Percentiles rank a stretch among this genome's conserved stretches.
These are phyloP conservation scores for Phialophora verrucosa DNA, from an alignment of 2,329 filamentous ascomycete genomes.

Conservation along the genomic window DNA sequence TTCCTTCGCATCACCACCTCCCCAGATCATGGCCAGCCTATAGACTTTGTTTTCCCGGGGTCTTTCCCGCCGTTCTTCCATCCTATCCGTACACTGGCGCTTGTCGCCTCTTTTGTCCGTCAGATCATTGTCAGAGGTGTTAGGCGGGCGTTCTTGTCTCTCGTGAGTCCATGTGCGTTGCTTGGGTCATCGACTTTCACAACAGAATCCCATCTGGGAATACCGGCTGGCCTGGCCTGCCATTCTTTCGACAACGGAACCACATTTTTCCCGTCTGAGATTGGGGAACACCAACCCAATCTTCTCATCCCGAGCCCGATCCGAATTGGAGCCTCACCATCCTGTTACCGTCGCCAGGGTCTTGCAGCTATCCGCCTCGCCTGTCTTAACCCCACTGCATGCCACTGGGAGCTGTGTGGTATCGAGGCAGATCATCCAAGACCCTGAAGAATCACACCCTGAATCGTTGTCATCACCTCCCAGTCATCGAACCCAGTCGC, in stretches of 20 bases:
- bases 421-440: conserved; percentile 25
- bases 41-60: conserved; percentile 28
- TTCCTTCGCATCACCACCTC: conserved; percentile 27
- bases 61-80: conserved; percentile 26
- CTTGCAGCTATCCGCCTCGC: conserved; percentile 4
- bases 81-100: conserved; percentile 39
- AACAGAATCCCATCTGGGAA: conserved; percentile 17
- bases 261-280: conserved; percentile 20
- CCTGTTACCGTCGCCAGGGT: conserved; percentile 26
- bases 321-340: conserved; percentile 18
- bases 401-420: conserved; percentile 13
- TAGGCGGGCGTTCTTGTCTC: conserved; percentile 21
- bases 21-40: conserved; percentile 32
- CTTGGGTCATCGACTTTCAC: conserved; percentile 19
- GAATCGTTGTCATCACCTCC: conserved; percentile 23
- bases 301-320: conserved; percentile 6
- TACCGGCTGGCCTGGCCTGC: conserved; percentile 18
- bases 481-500: conserved; percentile 19
- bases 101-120: conserved; percentile 37
- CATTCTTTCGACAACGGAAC: conserved; percentile 19
- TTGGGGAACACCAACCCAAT: conserved; percentile 13
- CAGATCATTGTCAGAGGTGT: conserved; percentile 18
- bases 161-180: conserved; percentile 26
- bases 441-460: conserved; percentile 25
- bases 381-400: conserved; percentile 24